Conservation (phyloP, 78 protist species). For the Planoprotostelium fungivorum region DNA sequence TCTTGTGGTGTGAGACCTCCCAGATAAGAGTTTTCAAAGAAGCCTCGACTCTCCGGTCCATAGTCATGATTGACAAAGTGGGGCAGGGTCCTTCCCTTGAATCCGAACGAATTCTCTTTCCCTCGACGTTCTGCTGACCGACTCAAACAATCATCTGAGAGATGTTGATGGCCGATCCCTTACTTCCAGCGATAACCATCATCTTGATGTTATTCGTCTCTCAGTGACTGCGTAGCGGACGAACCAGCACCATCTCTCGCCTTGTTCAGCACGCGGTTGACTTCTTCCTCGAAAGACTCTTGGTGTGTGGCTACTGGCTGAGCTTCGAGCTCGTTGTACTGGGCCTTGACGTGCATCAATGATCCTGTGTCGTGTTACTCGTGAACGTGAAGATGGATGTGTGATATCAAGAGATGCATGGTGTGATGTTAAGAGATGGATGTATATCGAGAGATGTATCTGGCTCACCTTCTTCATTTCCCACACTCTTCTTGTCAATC, state of each 20-base stretch:
- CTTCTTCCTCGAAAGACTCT: slow-evolving; percentile 94
- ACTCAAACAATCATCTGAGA: slow-evolving; percentile 99
- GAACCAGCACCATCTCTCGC: slow-evolving; percentile 88
- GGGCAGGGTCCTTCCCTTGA: slow-evolving; percentile 95
- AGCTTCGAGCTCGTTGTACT: slow-evolving; percentile 66
- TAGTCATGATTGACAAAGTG: slow-evolving; percentile 95
- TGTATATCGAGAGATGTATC: no score
- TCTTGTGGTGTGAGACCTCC: slow-evolving; percentile 95
- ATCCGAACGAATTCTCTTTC: slow-evolving; percentile 98
- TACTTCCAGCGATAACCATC: slow-evolving; percentile 97
- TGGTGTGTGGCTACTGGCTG: slow-evolving; percentile 88
- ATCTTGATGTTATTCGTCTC: slow-evolving; percentile 82
- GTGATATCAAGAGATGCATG: no score
- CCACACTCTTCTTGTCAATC: slow-evolving; percentile 78
- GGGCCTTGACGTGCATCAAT: slow-evolving; percentile 49
- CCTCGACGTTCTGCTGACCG: slow-evolving; percentile 99
- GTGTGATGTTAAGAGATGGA: no score
- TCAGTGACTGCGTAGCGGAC: slow-evolving; percentile 42
- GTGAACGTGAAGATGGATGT: no score
- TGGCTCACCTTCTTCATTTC: slow-evolving; percentile 46
- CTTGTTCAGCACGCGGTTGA: slow-evolving; percentile 90
- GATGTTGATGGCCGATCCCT: slow-evolving; percentile 95
- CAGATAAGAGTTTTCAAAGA: slow-evolving; percentile 95
- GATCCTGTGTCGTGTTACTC: slow-evolving; percentile 82
- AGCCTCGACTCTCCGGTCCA: slow-evolving; percentile 94